Evolutionary conservation across 1,284 basidiomycete genomes (phyloP).

Genomic region (Cerioporus squamosus): DNA sequence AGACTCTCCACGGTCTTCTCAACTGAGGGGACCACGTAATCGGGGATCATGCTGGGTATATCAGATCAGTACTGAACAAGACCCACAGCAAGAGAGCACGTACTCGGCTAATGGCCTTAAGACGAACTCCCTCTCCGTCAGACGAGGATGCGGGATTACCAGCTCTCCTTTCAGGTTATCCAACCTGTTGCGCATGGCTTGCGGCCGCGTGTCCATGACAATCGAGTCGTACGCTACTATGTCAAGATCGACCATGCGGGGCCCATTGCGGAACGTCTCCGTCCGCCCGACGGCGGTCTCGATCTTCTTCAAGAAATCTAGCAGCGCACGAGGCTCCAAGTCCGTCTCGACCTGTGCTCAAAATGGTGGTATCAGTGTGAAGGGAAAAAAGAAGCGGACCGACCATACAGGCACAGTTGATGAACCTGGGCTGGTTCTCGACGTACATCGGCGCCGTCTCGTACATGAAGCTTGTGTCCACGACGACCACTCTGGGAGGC

Average conservation of each 20-base stretch:
- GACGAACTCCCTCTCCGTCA: slow-evolving; percentile 91
- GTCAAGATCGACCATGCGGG: slow-evolving; percentile 92
- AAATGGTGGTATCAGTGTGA: background rate
- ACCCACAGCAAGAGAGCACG: slow-evolving; percentile 33
- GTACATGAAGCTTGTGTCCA: slow-evolving; percentile 92
- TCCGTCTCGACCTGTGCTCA: slow-evolving; percentile 71
- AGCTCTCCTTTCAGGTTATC: slow-evolving; percentile 69
- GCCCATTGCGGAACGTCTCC: slow-evolving; percentile 84
- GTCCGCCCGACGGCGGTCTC: slow-evolving; percentile 84
- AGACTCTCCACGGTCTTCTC: slow-evolving; percentile 52
- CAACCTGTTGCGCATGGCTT: slow-evolving; percentile 40
- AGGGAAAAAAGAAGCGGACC: slow-evolving; percentile 31
- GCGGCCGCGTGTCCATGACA: slow-evolving; percentile 61
- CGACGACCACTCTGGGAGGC: slow-evolving; percentile 45
- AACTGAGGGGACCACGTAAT: slow-evolving; percentile 65
- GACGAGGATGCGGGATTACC: slow-evolving; percentile 83
- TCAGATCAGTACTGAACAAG: no score
- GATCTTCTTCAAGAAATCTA: slow-evolving; percentile 75
- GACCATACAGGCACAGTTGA: slow-evolving; percentile 91
- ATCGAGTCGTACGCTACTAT: slow-evolving; percentile 80
- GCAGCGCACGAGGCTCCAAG: slow-evolving; percentile 64
- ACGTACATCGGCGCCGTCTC: slow-evolving; percentile 97
- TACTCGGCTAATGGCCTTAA: slow-evolving; percentile 88
- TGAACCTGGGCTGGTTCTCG: slow-evolving; percentile 86
- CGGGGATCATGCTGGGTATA: slow-evolving; percentile 66